phyloP scores from a whole-genome alignment of 108 stramenopile species.

The Pelagomonas calceolata region DNA sequence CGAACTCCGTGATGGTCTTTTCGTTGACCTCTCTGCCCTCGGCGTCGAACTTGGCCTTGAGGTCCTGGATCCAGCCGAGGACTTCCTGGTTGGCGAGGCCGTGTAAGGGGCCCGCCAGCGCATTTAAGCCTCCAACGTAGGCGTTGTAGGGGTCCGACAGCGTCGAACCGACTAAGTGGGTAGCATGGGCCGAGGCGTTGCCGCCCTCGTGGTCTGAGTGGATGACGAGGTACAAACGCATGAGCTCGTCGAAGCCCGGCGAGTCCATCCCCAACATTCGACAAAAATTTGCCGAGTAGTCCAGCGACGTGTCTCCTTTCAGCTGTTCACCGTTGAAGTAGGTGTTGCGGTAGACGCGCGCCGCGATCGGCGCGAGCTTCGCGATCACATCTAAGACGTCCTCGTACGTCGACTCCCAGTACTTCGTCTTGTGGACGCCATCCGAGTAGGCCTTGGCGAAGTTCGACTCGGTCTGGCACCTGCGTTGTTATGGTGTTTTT shows the following conservation, averaged over 20 bases:
- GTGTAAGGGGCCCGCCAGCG: slow-evolving; percentile 94
- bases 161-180: slow-evolving; percentile 94
- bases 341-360: slow-evolving; percentile 90
- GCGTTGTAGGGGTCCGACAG: slow-evolving; percentile 87
- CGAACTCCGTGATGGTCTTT: slow-evolving; percentile 95
- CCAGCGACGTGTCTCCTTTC: slow-evolving; percentile 78
- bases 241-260: slow-evolving; percentile 90
- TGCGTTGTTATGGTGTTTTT: too few relatives aligned
- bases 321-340: slow-evolving; percentile 84
- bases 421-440: slow-evolving; percentile 79
- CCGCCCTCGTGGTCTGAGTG: slow-evolving; percentile 99
- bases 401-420: slow-evolving; percentile 82
- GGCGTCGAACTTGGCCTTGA: slow-evolving; percentile 77
- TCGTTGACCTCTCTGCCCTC: slow-evolving; percentile 89
- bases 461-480: slow-evolving; percentile 74
- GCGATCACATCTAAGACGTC: slow-evolving; percentile 91
- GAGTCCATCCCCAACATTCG: slow-evolving; percentile 92
- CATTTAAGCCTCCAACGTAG: slow-evolving; percentile 89
- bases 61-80: slow-evolving; percentile 84
- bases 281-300: slow-evolving; percentile 97
- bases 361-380: slow-evolving; percentile 90
- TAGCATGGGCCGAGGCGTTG: slow-evolving; percentile 96
- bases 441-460: slow-evolving; percentile 88
- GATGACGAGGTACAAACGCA: slow-evolving; percentile 97
- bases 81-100: slow-evolving; percentile 99